A percentile compares a stretch with the other conserved stretches of the same genome.
These are phyloP conservation scores for Hypoxylon sp. DNA, from an alignment of 2,329 filamentous ascomycete genomes.

Conservation along the genomic window DNA sequence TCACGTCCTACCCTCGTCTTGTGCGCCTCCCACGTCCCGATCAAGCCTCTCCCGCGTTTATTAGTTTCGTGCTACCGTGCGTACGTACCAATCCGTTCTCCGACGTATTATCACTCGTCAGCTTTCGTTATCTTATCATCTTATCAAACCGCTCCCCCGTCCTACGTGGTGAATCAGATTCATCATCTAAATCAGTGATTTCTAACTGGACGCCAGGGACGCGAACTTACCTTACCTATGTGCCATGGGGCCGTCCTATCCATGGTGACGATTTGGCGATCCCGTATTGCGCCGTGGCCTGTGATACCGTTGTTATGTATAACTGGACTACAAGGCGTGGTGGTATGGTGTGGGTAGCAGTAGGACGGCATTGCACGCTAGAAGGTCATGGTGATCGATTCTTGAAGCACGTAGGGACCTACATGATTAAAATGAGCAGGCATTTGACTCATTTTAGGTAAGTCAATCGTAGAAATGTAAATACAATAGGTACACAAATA, in stretches of 20 bases:
- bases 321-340: conserved; percentile 8
- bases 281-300: conserved; percentile 14
- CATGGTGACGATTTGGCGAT: conserved; percentile 13
- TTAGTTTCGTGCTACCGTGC: conserved; percentile 13
- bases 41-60: conserved; percentile 15
- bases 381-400: conserved; percentile 9
- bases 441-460: conserved; percentile 9
- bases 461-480: conserved; percentile 30
- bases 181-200: not conserved
- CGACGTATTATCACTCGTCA: conserved; percentile 14
- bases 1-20: conserved; percentile 5
- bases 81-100: conserved; percentile 4
- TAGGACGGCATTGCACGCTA: conserved; percentile 13
- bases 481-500: conserved; percentile 11
- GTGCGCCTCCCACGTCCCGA: conserved; percentile 7
- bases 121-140: conserved; percentile 19
- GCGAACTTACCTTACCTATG: conserved; percentile 25
- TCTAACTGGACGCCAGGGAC: conserved; percentile 3
- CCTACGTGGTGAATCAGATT: conserved; percentile 5
- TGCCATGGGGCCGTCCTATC: conserved; percentile 1
- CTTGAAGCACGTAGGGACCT: conserved; percentile 14
- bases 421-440: conserved; percentile 3
- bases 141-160: conserved; percentile 5
- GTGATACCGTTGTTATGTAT: not conserved
- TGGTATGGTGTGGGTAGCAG: conserved; percentile 1